Base-by-base conservation (phyloP, 352 stramenopile species). In the Phytophthora syringae region DNA sequence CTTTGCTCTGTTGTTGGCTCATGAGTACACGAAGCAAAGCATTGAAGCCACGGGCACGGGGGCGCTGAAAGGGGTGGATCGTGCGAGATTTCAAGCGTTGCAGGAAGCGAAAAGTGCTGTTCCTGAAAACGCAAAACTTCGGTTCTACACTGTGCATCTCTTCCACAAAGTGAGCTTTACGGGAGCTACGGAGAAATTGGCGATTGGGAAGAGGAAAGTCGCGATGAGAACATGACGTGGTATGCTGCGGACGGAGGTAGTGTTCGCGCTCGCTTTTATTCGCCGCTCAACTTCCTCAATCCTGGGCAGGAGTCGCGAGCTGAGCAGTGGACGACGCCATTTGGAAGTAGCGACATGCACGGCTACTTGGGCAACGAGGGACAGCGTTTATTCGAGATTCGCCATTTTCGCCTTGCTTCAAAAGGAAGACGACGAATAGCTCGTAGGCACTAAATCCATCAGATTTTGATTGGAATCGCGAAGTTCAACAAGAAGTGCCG, bases 281-380 rank as follows among this genome's bases (percentile, higher is more conserved):
- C n/a, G n/a, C n/a, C n/a, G n/a, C n/a, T n/a, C n/a, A n/a, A n/a
- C n/a, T n/a, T n/a, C n/a, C n/a, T n/a, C n/a, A n/a, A n/a, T n/a
- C n/a, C n/a, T n/a, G n/a, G n/a, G n/a, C n/a, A n/a, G n/a, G 59
- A 66, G 36, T 60, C 57, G 5, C 22, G 50, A 12, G 36, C 43
- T 5, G 40, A 65, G 6, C 16, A 73, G 3, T 72, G 68, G 68
- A 39, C 15, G 34, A 16, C 67, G 16, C 47, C 62, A 18, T 53
- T 52, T 12, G 63, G 58, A 13, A 60, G 24, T 6, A 70, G 58
- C 11, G 57, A 50, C 1, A 58, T 66, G 11, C 25, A 76, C 25
- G 59, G 61, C 0, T 70, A 70, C 30, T 34, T 64, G 22, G 68
- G 63, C 15, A 76, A 76, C 20, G 63, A 73, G 18, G 53, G 55